Evolutionary conservation across 2,329 filamentous ascomycete genomes (phyloP), one percentile per base, ranked within the genome.

Genomic region (Sarocladium brachiariae): DNA sequence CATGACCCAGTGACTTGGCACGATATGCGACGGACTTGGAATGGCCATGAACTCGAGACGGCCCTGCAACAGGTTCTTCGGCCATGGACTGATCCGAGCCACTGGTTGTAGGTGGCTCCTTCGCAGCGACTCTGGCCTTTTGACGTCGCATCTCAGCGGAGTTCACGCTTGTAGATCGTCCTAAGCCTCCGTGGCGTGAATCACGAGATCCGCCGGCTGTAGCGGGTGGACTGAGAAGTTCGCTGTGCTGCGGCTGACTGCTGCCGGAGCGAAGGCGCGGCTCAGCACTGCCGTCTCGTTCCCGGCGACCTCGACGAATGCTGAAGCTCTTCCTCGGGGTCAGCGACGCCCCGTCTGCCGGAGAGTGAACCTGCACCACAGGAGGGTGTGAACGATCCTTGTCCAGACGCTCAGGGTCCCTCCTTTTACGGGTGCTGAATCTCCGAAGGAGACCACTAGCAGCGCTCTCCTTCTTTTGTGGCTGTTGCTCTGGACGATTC

Each of bases 91-190:
- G 82, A 56, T 95, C 89, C 4, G 88, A 93, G 6, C 86, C 87
- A 63, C 87, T 92, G 0, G 87, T 89, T 7, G 79, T 75, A 10
- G 86, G 86, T 24, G 85, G 81, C 18, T 90, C 86, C 54, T 81
- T 81, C 31, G 70, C 65, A 16, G 74, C 67, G 45, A 73, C 61
- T 56, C 66, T 63, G 57, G 74, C 59, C n/a, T 64, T 62, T 18
- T 87, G 81, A 54, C 87, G 75, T 54, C 88, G 79, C 54, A 89
- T 83, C 55, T 95, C 90, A 24, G 86, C 89, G 2, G 89, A 93
- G 61, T 91, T 95, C 50, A 96, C 91, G 62, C 91, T 96, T 8
- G 92, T 90, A 6, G 90, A 96, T 55, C 92, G 81, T 31, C 88
- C 89, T 16, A 96, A 73, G 9, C 83, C 84, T 43, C 58, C 62